Conservation (phyloP, 345 rosid genomes). For the Geranium brycei region DNA sequence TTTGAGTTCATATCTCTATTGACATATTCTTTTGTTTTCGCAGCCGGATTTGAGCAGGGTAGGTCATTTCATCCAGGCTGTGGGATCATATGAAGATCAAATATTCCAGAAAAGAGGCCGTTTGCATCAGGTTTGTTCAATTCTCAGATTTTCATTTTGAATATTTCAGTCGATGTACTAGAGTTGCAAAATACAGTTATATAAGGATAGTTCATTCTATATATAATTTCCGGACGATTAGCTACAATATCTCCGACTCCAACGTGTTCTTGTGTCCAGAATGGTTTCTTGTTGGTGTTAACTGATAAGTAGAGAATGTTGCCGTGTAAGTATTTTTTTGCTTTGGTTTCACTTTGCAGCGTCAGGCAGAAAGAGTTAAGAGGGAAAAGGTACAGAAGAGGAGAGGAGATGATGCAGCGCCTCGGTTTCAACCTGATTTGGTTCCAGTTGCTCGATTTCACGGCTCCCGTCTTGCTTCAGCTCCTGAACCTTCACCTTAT, state of each 20-base stretch:
- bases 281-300: not conserved
- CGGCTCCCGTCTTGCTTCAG: slow-evolving; percentile 90
- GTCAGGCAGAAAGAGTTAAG: slow-evolving; percentile 57
- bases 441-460: slow-evolving; percentile 63
- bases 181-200: too few relatives aligned
- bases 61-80: slow-evolving; percentile 69
- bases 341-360: slow-evolving; percentile 30
- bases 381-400: slow-evolving; percentile 47
- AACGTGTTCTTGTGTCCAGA: too few relatives aligned
- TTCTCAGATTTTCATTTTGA: not conserved
- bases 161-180: too few relatives aligned
- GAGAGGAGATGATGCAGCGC: slow-evolving; percentile 52
- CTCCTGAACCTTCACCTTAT: slow-evolving; percentile 68
- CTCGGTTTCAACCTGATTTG: slow-evolving; percentile 40
- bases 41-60: slow-evolving; percentile 60
- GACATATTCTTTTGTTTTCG: slow-evolving; percentile 11
- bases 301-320: too few relatives aligned
- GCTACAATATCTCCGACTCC: too few relatives aligned
- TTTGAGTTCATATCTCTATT: slow-evolving; percentile 4
- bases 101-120: slow-evolving; percentile 67
- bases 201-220: too few relatives aligned
- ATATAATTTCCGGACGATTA: too few relatives aligned
- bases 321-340: slow-evolving; percentile 2
- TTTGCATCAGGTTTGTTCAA: slow-evolving; percentile 23
- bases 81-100: slow-evolving; percentile 58